These are phyloP conservation scores for Eucalyptus microcorys DNA, from an alignment of 345 rosid genomes.

Conservation along the genomic window DNA sequence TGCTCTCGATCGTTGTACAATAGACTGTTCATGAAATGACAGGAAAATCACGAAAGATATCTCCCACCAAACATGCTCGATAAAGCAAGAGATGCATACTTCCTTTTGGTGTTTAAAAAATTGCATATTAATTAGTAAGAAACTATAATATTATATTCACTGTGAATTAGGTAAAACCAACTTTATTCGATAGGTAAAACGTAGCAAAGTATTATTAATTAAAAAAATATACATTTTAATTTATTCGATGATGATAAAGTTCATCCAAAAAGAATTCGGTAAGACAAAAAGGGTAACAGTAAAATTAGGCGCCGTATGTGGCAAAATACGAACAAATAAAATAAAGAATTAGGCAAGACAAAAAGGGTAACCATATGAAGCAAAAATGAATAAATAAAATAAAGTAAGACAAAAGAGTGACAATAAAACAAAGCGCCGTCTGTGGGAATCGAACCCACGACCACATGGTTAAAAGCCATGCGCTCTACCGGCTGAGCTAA, in stretches of 20 bases:
- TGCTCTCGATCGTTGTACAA: not conserved
- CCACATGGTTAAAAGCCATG: slow-evolving; percentile 79
- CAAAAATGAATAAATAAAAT: not conserved
- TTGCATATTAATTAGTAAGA: not conserved
- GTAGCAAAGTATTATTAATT: not conserved
- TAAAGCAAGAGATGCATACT: not conserved
- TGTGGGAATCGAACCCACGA: slow-evolving; percentile 77
- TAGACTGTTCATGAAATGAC: not conserved
- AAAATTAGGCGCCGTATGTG: too few relatives aligned
- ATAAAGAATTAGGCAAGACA: too few relatives aligned
- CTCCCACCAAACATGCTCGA: not conserved
- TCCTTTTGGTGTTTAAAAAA: not conserved
- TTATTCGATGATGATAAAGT: too few relatives aligned
- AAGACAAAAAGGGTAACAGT: too few relatives aligned
- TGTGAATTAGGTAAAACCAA: not conserved
- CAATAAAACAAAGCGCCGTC: slow-evolving; percentile 21
- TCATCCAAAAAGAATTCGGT: too few relatives aligned
- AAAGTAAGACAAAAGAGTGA: too few relatives aligned
- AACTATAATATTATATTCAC: not conserved
- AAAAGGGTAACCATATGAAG: fast-evolving
- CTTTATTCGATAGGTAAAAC: not conserved
- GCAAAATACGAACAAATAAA: too few relatives aligned
- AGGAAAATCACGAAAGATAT: not conserved
- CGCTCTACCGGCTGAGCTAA: slow-evolving; percentile 86
- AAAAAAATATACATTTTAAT: too few relatives aligned